phyloP scores from a whole-genome alignment of 2,329 filamentous ascomycete species.

The Cercospora beticola region DNA sequence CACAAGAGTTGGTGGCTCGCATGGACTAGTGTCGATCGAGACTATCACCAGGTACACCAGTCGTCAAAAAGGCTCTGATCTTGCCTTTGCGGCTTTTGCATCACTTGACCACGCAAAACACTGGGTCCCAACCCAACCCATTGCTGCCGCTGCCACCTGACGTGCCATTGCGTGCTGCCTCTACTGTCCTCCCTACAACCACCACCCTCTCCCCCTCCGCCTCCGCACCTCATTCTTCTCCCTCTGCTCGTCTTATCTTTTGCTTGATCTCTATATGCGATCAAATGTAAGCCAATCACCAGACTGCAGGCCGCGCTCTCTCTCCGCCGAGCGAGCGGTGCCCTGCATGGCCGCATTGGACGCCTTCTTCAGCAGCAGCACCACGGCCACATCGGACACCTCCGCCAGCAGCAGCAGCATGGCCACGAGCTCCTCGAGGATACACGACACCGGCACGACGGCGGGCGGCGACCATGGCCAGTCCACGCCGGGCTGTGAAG shows the following conservation, averaged over 20 bases:
- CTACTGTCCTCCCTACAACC: not conserved
- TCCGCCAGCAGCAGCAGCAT: not conserved
- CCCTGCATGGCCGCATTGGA: not conserved
- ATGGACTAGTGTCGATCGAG: not conserved
- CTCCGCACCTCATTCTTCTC: not conserved
- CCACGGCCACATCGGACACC: not conserved
- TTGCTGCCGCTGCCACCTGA: not conserved
- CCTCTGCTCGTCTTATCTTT: not conserved
- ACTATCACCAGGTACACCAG: not conserved
- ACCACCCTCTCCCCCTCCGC: not conserved
- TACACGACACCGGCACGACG: not conserved
- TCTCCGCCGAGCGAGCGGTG: not conserved
- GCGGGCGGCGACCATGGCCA: not conserved
- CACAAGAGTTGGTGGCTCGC: not conserved
- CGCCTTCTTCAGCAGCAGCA: not conserved
- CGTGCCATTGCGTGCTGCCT: not conserved
- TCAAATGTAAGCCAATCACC: conserved; percentile 4
- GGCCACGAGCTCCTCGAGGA: not conserved
- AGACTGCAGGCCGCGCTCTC: not conserved
- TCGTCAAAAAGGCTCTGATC: not conserved
- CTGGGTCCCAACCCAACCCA: not conserved
- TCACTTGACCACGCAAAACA: not conserved
- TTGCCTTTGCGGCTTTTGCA: not conserved
- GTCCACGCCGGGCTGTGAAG: not conserved
- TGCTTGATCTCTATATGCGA: conserved; percentile 3